Conservation (phyloP, 345 rosid species). For the Ailanthus altissimus region DNA sequence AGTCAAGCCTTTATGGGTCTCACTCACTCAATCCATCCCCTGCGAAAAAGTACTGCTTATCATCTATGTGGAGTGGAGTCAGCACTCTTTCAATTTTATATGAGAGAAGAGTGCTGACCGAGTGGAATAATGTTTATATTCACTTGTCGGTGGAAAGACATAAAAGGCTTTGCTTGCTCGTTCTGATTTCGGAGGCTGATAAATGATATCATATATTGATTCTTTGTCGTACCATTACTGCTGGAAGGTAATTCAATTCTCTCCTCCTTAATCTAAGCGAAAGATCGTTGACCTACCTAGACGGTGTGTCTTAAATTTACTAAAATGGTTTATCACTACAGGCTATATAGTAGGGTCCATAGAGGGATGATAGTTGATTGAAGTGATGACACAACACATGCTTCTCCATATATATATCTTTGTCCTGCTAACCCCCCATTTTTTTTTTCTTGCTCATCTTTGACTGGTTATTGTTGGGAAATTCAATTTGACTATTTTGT, state of each 20-base stretch:
- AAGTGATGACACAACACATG: not conserved
- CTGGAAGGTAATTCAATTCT: not conserved
- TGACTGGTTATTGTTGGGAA: too few relatives aligned
- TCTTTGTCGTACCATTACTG: too few relatives aligned
- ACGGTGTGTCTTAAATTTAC: not conserved
- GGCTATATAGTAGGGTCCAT: slow-evolving; percentile 4
- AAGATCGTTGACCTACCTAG: not conserved
- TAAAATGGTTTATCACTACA: too few relatives aligned
- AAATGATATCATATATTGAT: too few relatives aligned
- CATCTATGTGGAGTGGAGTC: too few relatives aligned
- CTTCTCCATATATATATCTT: not conserved
- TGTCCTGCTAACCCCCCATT: not conserved
- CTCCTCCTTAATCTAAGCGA: slow-evolving; percentile 1
- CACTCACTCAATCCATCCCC: too few relatives aligned
- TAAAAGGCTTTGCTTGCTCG: not conserved
- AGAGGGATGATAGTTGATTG: not conserved
- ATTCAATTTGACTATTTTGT: not conserved
- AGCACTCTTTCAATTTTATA: too few relatives aligned
- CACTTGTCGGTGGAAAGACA: not conserved
- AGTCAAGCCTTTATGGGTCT: too few relatives aligned
- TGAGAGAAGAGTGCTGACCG: not conserved
- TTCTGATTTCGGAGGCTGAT: too few relatives aligned
- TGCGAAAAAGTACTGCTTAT: too few relatives aligned
- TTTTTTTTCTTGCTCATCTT: too few relatives aligned
- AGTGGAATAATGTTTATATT: not conserved